Percentiles rank a stretch among this genome's conserved stretches.
phyloP scores from a whole-genome alignment of 1,284 basidiomycete genomes.

The Leccinum fallax region DNA sequence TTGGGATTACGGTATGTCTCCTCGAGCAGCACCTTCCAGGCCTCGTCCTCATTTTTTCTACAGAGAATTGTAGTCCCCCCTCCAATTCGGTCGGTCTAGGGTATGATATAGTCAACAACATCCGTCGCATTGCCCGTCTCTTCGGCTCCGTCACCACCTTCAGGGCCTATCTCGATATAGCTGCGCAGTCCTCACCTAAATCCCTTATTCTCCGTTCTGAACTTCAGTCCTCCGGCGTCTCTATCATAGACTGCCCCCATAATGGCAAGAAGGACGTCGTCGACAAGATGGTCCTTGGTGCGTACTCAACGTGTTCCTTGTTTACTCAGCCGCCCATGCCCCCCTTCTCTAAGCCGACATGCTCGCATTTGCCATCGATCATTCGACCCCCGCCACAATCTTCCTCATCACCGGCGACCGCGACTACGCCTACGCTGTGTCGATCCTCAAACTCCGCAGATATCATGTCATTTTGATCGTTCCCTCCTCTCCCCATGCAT shows the following conservation, averaged over 20 bases:
- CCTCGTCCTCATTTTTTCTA: conserved; percentile 2
- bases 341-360: conserved; percentile 43
- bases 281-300: conserved; percentile 43
- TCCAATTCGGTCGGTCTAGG: conserved; percentile 43
- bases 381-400: conserved; percentile 46
- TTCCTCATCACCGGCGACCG: conserved; percentile 49
- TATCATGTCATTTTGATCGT: conserved; percentile 47
- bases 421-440: conserved; percentile 49
- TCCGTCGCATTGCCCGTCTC: conserved; percentile 43
- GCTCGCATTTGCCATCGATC: conserved; percentile 50
- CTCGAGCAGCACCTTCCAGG: not conserved
- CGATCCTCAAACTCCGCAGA: conserved; percentile 42
- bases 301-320: conserved; percentile 9
- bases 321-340: conserved; percentile 13
- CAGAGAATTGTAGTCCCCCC: conserved; percentile 60
- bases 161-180: conserved; percentile 55
- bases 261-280: conserved; percentile 53
- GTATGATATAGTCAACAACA: conserved; percentile 46
- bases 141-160: conserved; percentile 50
- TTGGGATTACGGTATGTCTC: conserved; percentile 60
- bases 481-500: conserved; percentile 39
- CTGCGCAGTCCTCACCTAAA: conserved; percentile 32
- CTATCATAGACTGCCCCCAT: conserved; percentile 59
- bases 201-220: conserved; percentile 49
- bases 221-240: conserved; percentile 61